A percentile compares a stretch with the other conserved stretches of the same genome.
Evolutionary conservation across 495 filamentous ascomycete genomes (phyloP).

Genomic region (Hypoxylon lenormandii): DNA sequence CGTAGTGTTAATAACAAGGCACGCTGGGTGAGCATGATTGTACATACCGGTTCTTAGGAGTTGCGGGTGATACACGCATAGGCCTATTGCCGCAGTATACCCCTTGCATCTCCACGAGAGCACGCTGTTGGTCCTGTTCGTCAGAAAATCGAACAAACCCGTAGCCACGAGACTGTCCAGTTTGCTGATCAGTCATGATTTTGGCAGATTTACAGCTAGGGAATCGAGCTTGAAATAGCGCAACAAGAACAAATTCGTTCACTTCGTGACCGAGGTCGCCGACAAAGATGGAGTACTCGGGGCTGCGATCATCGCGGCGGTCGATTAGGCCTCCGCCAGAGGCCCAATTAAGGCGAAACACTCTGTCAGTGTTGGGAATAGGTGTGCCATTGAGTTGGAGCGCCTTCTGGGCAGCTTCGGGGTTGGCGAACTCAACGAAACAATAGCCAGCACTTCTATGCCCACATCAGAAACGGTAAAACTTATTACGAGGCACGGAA

Average conservation of each 20-base stretch:
- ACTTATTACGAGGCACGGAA: constrained; percentile 1
- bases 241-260: constrained; percentile 97
- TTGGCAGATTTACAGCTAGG: constrained; percentile 98
- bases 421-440: constrained; percentile 90
- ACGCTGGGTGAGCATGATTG: neutral
- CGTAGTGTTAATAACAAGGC: constrained; percentile 18
- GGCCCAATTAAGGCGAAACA: constrained; percentile 99
- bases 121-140: constrained; percentile 93
- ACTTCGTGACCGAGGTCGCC: constrained; percentile 98
- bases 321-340: constrained; percentile 96
- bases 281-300: constrained; percentile 97
- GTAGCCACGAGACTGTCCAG: constrained; percentile 96
- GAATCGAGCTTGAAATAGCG: constrained; percentile 95
- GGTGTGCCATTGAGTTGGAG: constrained; percentile 86
- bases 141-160: constrained; percentile 97
- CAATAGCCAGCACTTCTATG: constrained; percentile 96
- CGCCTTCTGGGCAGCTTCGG: constrained; percentile 90
- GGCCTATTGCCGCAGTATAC: constrained; percentile 99
- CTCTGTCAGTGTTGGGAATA: constrained; percentile 92
- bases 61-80: constrained; percentile 98
- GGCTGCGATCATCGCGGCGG: constrained; percentile 92
- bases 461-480: constrained; percentile 46
- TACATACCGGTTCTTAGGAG: constrained; percentile 80
- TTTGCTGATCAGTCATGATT: constrained; percentile 99
- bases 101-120: constrained; percentile 96